A percentile compares a stretch with the other conserved stretches of the same genome.
Conservation (phyloP, 768 basidiomycete species). For the Hypholoma sublateritium region DNA sequence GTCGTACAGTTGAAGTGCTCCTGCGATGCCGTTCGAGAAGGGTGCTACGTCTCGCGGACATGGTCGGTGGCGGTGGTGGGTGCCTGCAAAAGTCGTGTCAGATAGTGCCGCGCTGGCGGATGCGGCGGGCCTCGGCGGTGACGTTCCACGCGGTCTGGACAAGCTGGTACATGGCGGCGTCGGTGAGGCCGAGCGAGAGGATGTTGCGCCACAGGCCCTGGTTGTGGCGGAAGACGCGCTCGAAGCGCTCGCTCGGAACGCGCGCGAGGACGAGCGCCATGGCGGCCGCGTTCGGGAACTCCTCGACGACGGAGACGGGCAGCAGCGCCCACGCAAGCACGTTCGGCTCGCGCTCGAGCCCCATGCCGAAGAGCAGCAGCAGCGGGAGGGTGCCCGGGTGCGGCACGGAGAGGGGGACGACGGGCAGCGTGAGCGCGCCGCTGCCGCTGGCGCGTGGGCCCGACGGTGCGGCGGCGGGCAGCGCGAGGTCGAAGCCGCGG, state of each 20-base stretch:
- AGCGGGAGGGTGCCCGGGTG: constrained; percentile 55
- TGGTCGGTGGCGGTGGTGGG: too few relatives aligned
- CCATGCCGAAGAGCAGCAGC: constrained; percentile 57
- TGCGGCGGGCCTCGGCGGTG: too few relatives aligned
- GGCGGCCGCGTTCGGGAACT: constrained; percentile 59
- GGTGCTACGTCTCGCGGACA: too few relatives aligned
- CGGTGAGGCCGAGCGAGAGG: constrained; percentile 48
- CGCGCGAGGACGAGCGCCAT: constrained; percentile 55
- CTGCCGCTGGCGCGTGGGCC: constrained; percentile 19
- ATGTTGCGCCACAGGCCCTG: constrained; percentile 68
- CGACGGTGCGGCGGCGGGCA: constrained; percentile 27
- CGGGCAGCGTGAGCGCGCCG: constrained; percentile 44
- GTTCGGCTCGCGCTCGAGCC: constrained; percentile 48
- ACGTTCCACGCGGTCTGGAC: too few relatives aligned
- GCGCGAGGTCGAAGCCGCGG: constrained; percentile 36
- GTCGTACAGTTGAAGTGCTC: too few relatives aligned
- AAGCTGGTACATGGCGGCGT: too few relatives aligned
- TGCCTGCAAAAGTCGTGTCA: too few relatives aligned
- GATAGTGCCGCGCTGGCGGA: too few relatives aligned
- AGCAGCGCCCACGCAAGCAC: constrained; percentile 12
- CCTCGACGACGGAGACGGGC: constrained; percentile 41
- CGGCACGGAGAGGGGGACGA: constrained; percentile 49
- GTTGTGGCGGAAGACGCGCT: constrained; percentile 38
- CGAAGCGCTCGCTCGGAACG: constrained; percentile 29
- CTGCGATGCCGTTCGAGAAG: too few relatives aligned